Evolutionary conservation across 83 land plant species (phyloP).

Genomic region (Picea mariana): DNA sequence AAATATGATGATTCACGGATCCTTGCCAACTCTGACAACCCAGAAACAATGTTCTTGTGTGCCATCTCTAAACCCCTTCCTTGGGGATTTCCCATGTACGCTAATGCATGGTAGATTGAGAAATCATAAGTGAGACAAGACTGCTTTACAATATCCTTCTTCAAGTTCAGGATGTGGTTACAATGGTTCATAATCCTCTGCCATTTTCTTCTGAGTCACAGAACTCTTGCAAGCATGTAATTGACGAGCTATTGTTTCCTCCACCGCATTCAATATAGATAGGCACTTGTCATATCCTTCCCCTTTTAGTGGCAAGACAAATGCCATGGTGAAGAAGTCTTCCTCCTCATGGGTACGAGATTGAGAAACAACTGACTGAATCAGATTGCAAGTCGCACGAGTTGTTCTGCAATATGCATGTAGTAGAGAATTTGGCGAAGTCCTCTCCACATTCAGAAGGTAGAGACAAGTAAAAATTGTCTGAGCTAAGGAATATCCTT

Average conservation of each 20-base stretch:
- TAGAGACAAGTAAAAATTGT: slow-evolving; percentile 94
- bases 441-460: slow-evolving; percentile 73
- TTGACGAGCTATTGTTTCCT: slow-evolving; percentile 81
- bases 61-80: slow-evolving; percentile 96
- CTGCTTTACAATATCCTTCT: too few relatives aligned
- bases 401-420: slow-evolving; percentile 83
- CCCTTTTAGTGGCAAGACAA: slow-evolving; percentile 80
- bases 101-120: slow-evolving; percentile 71
- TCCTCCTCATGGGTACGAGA: slow-evolving; percentile 79
- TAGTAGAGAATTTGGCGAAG: slow-evolving; percentile 76
- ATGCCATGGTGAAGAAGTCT: slow-evolving; percentile 37
- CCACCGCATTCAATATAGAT: slow-evolving; percentile 74
- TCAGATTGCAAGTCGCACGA: slow-evolving; percentile 80
- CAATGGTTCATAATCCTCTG: too few relatives aligned
- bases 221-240: slow-evolving; percentile 73
- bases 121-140: too few relatives aligned
- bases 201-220: background rate
- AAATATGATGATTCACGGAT: slow-evolving; percentile 63
- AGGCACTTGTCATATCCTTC: slow-evolving; percentile 60
- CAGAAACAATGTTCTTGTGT: slow-evolving; percentile 80
- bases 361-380: slow-evolving; percentile 64
- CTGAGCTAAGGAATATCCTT: slow-evolving; percentile 86
- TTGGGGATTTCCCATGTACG: slow-evolving; percentile 86
- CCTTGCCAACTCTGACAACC: slow-evolving; percentile 65
- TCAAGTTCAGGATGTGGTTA: too few relatives aligned